A percentile compares a stretch with the other conserved stretches of the same genome.
Evolutionary conservation across 805 yeast genomes (phyloP).

Genomic region (Phaffomyces antillensis): DNA sequence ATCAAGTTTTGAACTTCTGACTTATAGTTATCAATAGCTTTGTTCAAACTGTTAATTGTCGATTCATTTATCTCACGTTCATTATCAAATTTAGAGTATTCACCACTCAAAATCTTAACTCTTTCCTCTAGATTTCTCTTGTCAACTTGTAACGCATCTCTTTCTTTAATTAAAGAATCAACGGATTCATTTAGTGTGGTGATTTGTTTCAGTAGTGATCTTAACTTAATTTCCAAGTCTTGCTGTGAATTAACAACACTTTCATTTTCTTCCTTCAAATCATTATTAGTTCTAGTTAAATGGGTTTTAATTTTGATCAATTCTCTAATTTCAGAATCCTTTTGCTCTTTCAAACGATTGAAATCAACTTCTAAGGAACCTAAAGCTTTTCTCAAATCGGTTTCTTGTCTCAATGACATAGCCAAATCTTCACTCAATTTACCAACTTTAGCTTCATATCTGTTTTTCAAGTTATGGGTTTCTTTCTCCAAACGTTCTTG

Average conservation of each 20-base stretch:
- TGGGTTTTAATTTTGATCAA: slow-evolving; percentile 36
- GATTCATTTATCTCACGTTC: slow-evolving; percentile 21
- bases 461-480: slow-evolving; percentile 32
- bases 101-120: slow-evolving; percentile 33
- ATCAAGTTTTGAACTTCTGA: slow-evolving; percentile 26
- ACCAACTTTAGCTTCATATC: slow-evolving; percentile 43
- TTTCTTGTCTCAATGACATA: slow-evolving; percentile 54
- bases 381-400: slow-evolving; percentile 55
- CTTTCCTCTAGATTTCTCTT: slow-evolving; percentile 40
- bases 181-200: slow-evolving; percentile 50
- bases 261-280: slow-evolving; percentile 38
- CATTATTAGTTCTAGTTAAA: slow-evolving; percentile 32
- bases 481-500: slow-evolving; percentile 37
- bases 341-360: slow-evolving; percentile 42
- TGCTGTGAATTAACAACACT: slow-evolving; percentile 33
- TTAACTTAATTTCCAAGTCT: slow-evolving; percentile 38
- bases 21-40: slow-evolving; percentile 22
- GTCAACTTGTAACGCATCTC: slow-evolving; percentile 50
- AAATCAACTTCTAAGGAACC: slow-evolving; percentile 54
- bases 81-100: slow-evolving; percentile 30
- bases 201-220: slow-evolving; percentile 45
- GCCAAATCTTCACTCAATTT: slow-evolving; percentile 46
- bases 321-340: slow-evolving; percentile 29
- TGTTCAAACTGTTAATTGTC: slow-evolving; percentile 11
- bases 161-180: slow-evolving; percentile 53